Percentiles rank a stretch among this genome's conserved stretches.
Conservation (phyloP, 2,329 filamentous ascomycete genomes). For the Oidium heveae region DNA sequence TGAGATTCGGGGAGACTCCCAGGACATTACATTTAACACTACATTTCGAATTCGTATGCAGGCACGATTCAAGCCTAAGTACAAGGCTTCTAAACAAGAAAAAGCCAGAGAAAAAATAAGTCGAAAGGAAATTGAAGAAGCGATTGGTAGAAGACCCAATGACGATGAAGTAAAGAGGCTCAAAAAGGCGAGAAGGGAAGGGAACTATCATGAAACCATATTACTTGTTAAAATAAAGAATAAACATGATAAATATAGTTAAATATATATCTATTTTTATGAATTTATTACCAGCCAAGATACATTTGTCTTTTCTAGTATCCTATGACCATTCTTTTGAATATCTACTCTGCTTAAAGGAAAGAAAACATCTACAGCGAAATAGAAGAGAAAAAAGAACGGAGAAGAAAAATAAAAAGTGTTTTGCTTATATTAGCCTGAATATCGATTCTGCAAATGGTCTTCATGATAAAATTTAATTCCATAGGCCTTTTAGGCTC, state of each 20-base stretch:
- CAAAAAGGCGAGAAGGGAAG: slow-evolving; percentile 62
- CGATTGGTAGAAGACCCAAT: slow-evolving; percentile 47
- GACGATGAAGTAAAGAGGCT: slow-evolving; percentile 70
- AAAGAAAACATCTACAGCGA: too few species aligned
- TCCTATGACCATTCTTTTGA: too few species aligned
- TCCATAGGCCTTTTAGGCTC: too few species aligned
- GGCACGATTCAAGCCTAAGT: slow-evolving; percentile 67
- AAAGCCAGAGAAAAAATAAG: slow-evolving; percentile 70
- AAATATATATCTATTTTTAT: not conserved
- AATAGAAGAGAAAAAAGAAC: too few species aligned
- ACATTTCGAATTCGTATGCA: slow-evolving; percentile 76
- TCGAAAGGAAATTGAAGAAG: slow-evolving; percentile 58
- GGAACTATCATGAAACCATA: slow-evolving; percentile 70
- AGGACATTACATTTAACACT: slow-evolving; percentile 39
- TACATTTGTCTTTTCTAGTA: too few species aligned
- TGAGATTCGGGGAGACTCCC: slow-evolving; percentile 55
- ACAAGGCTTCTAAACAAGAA: slow-evolving; percentile 59
- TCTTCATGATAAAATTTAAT: too few species aligned
- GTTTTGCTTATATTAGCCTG: too few species aligned
- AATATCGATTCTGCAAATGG: too few species aligned
- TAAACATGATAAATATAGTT: slow-evolving; percentile 69
- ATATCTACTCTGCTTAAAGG: too few species aligned
- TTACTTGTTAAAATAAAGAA: slow-evolving; percentile 73
- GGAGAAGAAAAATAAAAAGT: too few species aligned
- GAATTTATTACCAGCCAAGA: too few species aligned